phyloP scores from a whole-genome alignment of 805 yeast species.

The Schwanniomyces yamadae region DNA sequence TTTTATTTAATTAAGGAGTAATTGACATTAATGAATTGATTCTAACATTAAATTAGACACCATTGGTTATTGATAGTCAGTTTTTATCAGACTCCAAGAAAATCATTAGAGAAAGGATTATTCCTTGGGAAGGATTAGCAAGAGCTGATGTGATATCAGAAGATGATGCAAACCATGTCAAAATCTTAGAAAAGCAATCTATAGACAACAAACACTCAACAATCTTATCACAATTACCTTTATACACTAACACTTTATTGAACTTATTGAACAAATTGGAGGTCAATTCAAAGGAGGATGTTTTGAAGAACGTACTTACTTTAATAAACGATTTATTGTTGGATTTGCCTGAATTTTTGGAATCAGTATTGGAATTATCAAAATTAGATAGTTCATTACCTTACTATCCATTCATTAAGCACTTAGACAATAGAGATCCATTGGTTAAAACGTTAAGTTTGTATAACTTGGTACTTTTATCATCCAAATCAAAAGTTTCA shows the following conservation, averaged over 20 bases:
- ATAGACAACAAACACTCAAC: constrained; percentile 42
- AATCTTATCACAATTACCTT: constrained; percentile 43
- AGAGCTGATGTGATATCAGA: constrained; percentile 66
- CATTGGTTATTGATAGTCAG: constrained; percentile 56
- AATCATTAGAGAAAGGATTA: constrained; percentile 72
- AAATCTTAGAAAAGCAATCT: constrained; percentile 50
- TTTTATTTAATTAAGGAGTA: no score
- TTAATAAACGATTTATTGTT: constrained; percentile 57
- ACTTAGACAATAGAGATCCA: constrained; percentile 55
- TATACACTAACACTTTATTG: constrained; percentile 55
- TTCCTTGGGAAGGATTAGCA: constrained; percentile 91
- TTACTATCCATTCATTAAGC: constrained; percentile 50
- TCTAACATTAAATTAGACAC: no score
- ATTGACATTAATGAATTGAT: no score
- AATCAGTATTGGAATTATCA: constrained; percentile 43
- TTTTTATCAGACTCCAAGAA: constrained; percentile 63
- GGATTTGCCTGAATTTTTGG: constrained; percentile 36
- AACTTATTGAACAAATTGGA: constrained; percentile 50
- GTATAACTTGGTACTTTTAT: constrained; percentile 51
- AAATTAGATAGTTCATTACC: constrained; percentile 47
- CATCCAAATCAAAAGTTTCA: constrained; percentile 26
- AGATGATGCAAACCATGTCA: constrained; percentile 64
- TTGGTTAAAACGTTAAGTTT: constrained; percentile 56
- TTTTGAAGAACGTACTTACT: constrained; percentile 62
- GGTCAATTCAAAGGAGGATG: constrained; percentile 54